Evolutionary conservation across 2,329 filamentous ascomycete species (phyloP).

Genomic region (Ceratocystis harringtonii): DNA sequence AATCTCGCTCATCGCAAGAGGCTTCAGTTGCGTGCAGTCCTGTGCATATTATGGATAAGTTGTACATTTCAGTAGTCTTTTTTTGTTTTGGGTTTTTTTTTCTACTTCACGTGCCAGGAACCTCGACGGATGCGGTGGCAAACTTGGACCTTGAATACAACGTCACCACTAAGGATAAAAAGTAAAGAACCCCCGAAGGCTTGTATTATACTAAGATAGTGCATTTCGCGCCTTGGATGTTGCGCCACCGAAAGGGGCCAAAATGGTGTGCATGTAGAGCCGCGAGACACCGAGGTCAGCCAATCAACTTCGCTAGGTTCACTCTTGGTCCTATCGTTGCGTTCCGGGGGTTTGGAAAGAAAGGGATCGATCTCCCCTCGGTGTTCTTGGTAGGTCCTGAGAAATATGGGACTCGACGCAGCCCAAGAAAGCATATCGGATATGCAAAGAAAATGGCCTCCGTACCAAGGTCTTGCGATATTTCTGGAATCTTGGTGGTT

Average conservation of each 20-base stretch:
- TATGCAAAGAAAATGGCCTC: neutral
- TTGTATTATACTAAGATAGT: neutral
- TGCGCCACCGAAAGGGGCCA: too few species aligned
- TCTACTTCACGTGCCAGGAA: neutral
- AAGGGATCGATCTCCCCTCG: slow-evolving; percentile 95
- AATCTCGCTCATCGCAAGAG: too few species aligned
- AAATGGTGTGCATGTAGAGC: neutral
- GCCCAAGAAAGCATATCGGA: slow-evolving; percentile 23
- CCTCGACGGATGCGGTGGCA: neutral
- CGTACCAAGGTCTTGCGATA: too few species aligned
- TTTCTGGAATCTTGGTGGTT: too few species aligned
- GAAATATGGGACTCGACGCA: slow-evolving; percentile 51
- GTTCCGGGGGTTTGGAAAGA: slow-evolving; percentile 78
- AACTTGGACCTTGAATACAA: neutral
- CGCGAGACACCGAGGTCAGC: slow-evolving; percentile 25
- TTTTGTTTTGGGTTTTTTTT: too few species aligned
- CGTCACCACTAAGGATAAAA: too few species aligned
- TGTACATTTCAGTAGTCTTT: neutral
- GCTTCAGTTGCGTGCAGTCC: too few species aligned
- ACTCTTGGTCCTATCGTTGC: slow-evolving; percentile 84
- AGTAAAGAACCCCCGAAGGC: neutral
- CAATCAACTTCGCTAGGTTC: slow-evolving; percentile 29
- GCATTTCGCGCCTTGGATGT: neutral
- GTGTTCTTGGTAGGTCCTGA: slow-evolving; percentile 92
- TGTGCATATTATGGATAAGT: neutral